Evolutionary conservation across 495 filamentous ascomycete genomes (phyloP), one percentile per base, ranked within the genome.

Genomic region (Penicillium lividum): DNA sequence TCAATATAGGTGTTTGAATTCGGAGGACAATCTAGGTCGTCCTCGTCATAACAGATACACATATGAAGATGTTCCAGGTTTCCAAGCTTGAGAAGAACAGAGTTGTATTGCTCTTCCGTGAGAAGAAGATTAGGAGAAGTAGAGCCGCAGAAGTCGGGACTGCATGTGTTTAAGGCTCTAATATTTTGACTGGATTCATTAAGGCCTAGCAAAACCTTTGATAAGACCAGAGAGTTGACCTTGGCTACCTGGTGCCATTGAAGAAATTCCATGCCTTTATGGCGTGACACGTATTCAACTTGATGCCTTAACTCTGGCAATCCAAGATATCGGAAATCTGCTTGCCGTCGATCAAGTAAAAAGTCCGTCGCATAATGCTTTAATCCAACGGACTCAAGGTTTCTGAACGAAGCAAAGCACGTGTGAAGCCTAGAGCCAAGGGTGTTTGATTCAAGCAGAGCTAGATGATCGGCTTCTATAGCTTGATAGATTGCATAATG

Each of bases 61-160:
- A 53, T 15, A 46, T 58, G 49, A 27, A 53, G 56, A 38, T 40
- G 9, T 7, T 58, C 48, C 13, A 58, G 10, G 13, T 46, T 30
- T 13, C 18, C 22, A 8, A 58, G 18, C 5, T 15, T 13, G 7
- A 15, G n/a, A 10, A 47, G 49, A 52, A 46, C 29, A 18, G 48
- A 46, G 4, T 46, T 16, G 30, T 46, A 58, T 46, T 58, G 47
- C 16, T 16, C 40, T 52, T 44, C 22, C 15, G 40, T 34, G 30
- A 53, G 47, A 11, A 18, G 5, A 8, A 58, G 7, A 7, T 36
- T n/a, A 16, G 49, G 29, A 18, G 9, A 6, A 28, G 15, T 25
- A 1, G 16, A 7, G 27, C 48, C 49, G 9, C 48, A 58, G 29
- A 11, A 58, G 16, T 58, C n/a, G 8, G 40, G 1, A 47, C 27